phyloP scores from a whole-genome alignment of 2,329 filamentous ascomycete species.

The Alternaria sp. region DNA sequence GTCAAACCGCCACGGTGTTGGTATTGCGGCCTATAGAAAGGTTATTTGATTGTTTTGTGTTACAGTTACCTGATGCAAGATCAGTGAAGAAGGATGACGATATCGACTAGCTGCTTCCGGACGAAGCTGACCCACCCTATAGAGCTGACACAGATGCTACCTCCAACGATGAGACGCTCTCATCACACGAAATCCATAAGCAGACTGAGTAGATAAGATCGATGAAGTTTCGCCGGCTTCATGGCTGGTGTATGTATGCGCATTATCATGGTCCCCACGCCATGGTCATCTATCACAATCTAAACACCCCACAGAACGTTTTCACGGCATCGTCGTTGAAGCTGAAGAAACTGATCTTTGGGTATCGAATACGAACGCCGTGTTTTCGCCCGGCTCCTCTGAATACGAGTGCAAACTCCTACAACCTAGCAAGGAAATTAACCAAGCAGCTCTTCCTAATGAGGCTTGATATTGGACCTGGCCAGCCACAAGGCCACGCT shows the following conservation, averaged over 20 bases:
- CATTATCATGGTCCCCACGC: not conserved
- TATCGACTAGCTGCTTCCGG: not conserved
- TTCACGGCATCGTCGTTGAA: not conserved
- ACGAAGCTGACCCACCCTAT: not conserved
- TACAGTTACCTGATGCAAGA: not conserved
- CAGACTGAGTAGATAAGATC: not conserved
- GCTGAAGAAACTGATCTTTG: slow-evolving; percentile 20
- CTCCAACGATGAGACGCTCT: not conserved
- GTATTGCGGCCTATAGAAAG: too few species aligned
- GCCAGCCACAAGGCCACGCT: slow-evolving; percentile 69
- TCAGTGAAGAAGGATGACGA: not conserved
- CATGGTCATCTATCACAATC: not conserved
- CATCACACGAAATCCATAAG: not conserved
- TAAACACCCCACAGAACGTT: not conserved
- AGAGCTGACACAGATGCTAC: not conserved
- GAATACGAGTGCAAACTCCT: not conserved
- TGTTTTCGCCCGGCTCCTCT: slow-evolving; percentile 5
- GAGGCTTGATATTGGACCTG: slow-evolving; percentile 42
- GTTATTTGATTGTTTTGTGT: not conserved
- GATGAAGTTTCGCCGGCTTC: not conserved
- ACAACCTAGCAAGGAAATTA: not conserved
- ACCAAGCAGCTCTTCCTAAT: slow-evolving; percentile 22
- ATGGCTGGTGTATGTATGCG: not conserved
- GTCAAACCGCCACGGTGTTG: too few species aligned
- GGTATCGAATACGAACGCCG: slow-evolving; percentile 24